Conservation (phyloP, 768 basidiomycete genomes). For the Suillus subaureus region DNA sequence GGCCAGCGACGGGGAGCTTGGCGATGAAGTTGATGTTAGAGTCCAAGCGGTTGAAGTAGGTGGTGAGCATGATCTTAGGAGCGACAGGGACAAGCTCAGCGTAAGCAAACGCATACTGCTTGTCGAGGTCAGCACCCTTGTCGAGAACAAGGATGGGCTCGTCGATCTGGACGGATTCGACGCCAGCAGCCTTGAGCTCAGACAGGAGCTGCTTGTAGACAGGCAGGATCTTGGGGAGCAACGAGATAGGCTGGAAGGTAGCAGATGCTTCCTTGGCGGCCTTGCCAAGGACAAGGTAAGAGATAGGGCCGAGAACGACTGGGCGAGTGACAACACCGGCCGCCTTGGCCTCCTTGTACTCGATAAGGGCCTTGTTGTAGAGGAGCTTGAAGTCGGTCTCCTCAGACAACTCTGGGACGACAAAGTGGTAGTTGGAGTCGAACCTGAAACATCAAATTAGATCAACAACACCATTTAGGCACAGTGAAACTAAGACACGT, state of each 20-base stretch:
- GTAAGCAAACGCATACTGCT: slow-evolving; percentile 81
- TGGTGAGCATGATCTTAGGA: slow-evolving; percentile 92
- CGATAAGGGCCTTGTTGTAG: slow-evolving; percentile 93
- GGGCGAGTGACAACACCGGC: slow-evolving; percentile 91
- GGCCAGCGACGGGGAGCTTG: slow-evolving; percentile 89
- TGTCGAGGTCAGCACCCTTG: slow-evolving; percentile 71
- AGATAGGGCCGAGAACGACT: slow-evolving; percentile 92
- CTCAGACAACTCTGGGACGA: slow-evolving; percentile 94
- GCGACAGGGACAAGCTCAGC: slow-evolving; percentile 77
- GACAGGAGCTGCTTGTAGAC: slow-evolving; percentile 89
- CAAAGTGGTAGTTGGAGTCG: slow-evolving; percentile 98
- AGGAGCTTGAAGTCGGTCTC: slow-evolving; percentile 91
- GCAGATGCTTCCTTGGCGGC: slow-evolving; percentile 79
- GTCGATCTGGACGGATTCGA: slow-evolving; percentile 93
- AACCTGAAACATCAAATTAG: slow-evolving; percentile 57
- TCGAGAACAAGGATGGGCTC: slow-evolving; percentile 97
- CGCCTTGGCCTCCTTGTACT: slow-evolving; percentile 93
- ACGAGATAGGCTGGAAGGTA: slow-evolving; percentile 88
- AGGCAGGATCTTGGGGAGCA: slow-evolving; percentile 87
- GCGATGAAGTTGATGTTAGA: slow-evolving; percentile 85
- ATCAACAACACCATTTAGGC: slow-evolving; percentile 6
- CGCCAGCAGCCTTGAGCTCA: slow-evolving; percentile 92
- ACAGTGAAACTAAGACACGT: slow-evolving; percentile 29
- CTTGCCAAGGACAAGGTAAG: slow-evolving; percentile 94
- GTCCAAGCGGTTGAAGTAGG: slow-evolving; percentile 97